Percentiles rank a stretch among this genome's conserved stretches.
Evolutionary conservation across 768 basidiomycete genomes (phyloP).

Genomic region (Suillus placidus): DNA sequence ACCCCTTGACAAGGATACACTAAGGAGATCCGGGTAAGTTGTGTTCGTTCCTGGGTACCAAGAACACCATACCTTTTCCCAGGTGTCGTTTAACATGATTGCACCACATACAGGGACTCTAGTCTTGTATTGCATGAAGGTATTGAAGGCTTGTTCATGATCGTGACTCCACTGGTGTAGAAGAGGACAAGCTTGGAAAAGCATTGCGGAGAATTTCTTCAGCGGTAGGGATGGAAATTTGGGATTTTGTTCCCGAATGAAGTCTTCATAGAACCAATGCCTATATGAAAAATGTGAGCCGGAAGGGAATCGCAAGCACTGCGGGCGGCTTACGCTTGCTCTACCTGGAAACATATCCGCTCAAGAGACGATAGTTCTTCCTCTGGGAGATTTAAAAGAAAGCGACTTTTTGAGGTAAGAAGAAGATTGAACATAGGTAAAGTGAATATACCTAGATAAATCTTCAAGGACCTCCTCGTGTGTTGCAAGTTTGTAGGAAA

Average conservation of each 20-base stretch:
- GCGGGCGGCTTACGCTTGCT: constrained; percentile 82
- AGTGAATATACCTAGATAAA: constrained; percentile 68
- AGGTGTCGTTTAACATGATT: constrained; percentile 88
- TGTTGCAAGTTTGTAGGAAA: constrained; percentile 69
- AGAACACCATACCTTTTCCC: constrained; percentile 79
- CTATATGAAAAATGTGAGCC: constrained; percentile 42
- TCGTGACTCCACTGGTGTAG: constrained; percentile 82
- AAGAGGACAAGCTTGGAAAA: constrained; percentile 85
- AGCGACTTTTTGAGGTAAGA: constrained; percentile 61
- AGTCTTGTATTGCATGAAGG: constrained; percentile 96
- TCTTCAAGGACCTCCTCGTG: constrained; percentile 90
- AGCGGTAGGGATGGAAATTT: constrained; percentile 85
- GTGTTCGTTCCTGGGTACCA: constrained; percentile 15
- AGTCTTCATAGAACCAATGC: constrained; percentile 99
- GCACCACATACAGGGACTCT: constrained; percentile 97
- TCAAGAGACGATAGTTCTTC: constrained; percentile 90
- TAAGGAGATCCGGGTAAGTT: constrained; percentile 34
- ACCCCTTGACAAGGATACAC: constrained; percentile 98
- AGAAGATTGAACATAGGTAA: constrained; percentile 11
- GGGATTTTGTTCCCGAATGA: constrained; percentile 89
- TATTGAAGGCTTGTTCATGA: constrained; percentile 83
- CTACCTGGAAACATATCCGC: constrained; percentile 97
- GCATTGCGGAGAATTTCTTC: constrained; percentile 90
- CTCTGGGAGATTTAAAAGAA: constrained; percentile 94
- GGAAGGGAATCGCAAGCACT: constrained; percentile 17